These are phyloP conservation scores for Xerocomellus dryophilus DNA, from an alignment of 768 basidiomycete genomes.

Conservation along the genomic window DNA sequence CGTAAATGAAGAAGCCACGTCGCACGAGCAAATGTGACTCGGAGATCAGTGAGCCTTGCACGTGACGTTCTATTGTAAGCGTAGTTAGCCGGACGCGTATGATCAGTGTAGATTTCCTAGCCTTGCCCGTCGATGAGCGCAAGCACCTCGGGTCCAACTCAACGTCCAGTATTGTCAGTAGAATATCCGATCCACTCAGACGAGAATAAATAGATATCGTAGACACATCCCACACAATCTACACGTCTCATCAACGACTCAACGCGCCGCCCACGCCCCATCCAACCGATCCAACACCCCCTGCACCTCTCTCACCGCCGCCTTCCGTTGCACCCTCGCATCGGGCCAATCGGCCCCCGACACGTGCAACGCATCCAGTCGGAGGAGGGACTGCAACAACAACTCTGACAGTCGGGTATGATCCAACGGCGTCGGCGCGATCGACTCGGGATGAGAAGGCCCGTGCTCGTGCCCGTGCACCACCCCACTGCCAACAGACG, in stretches of 20 bases:
- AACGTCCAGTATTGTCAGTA: no score
- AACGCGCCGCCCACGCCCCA: constrained; percentile 52
- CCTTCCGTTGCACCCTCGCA: constrained; percentile 78
- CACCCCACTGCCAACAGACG: background rate
- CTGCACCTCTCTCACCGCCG: constrained; percentile 85
- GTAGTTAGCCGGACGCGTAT: no score
- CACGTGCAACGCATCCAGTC: constrained; percentile 71
- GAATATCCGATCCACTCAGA: no score
- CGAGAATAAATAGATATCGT: background rate
- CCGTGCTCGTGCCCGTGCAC: no score
- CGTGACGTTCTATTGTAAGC: no score
- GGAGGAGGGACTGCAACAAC: constrained; percentile 81
- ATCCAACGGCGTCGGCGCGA: constrained; percentile 28
- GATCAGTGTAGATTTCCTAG: no score
- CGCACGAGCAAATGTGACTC: background rate
- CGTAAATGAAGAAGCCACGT: background rate
- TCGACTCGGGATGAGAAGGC: background rate
- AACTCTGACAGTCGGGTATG: constrained; percentile 71
- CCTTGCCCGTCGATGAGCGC: no score
- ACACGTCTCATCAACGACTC: background rate
- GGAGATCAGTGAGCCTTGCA: background rate
- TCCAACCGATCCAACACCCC: constrained; percentile 77
- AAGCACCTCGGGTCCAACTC: no score
- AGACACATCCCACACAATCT: background rate
- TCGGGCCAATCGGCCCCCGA: constrained; percentile 74